A percentile compares a stretch with the other conserved stretches of the same genome.
Evolutionary conservation across 768 basidiomycete species (phyloP).

Genomic region (Lactifluus subvellereus): DNA sequence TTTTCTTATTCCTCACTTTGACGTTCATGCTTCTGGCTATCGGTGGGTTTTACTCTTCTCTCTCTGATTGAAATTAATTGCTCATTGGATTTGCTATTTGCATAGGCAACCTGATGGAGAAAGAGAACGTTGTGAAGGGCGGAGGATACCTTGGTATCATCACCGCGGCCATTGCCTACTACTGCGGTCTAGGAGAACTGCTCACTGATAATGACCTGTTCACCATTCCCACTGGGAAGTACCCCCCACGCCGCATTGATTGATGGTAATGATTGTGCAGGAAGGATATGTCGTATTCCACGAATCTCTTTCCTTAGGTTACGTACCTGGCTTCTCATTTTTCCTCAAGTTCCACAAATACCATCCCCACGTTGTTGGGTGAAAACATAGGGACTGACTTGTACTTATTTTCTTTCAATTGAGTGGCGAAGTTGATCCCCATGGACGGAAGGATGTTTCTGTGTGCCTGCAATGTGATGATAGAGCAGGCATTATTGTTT

Average conservation of each 20-base stretch:
- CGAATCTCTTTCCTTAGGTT: not conserved
- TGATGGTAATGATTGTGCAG: not conserved
- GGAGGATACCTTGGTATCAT: slow-evolving; percentile 39
- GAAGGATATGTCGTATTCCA: not conserved
- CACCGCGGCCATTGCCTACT: slow-evolving; percentile 46
- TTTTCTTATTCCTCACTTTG: slow-evolving; percentile 49
- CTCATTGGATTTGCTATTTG: slow-evolving; percentile 17
- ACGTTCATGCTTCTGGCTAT: slow-evolving; percentile 48
- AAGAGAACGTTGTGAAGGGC: slow-evolving; percentile 31
- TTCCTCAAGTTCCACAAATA: not conserved
- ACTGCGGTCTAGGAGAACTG: slow-evolving; percentile 39
- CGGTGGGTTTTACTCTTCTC: slow-evolving; percentile 29
- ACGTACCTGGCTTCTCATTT: not conserved
- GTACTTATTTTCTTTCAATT: no score
- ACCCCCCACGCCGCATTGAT: not conserved
- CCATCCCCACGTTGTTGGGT: no score
- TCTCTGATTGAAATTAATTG: slow-evolving; percentile 1
- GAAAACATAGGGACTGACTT: no score
- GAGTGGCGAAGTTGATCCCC: no score
- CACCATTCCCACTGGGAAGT: slow-evolving; percentile 37
- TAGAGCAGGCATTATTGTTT: no score
- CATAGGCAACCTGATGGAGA: slow-evolving; percentile 7
- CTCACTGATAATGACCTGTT: slow-evolving; percentile 37
- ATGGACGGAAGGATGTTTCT: no score
- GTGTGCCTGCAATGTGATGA: no score